phyloP scores from a whole-genome alignment of 2,329 filamentous ascomycete genomes.

The Alternaria novae-zelandiae region DNA sequence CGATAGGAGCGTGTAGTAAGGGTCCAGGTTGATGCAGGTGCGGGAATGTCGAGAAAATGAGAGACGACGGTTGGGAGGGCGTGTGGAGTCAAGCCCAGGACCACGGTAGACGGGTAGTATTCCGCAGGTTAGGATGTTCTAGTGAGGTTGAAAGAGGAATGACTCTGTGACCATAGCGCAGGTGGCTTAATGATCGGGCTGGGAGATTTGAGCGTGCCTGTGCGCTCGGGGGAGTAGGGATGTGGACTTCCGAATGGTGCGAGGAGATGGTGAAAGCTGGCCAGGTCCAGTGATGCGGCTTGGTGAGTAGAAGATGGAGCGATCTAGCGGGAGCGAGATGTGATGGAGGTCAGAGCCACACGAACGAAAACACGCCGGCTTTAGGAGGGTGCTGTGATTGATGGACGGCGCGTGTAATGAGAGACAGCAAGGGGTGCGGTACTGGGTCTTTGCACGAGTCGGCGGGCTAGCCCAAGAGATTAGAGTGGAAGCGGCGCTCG shows the following conservation, averaged over 20 bases:
- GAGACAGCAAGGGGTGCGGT: slow-evolving; percentile 32
- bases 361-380: slow-evolving; percentile 26
- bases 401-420: slow-evolving; percentile 34
- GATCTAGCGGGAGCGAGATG: slow-evolving; percentile 29
- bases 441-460: slow-evolving; percentile 47
- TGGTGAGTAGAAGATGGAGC: slow-evolving; percentile 26
- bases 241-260: slow-evolving; percentile 38
- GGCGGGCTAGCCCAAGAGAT: slow-evolving; percentile 44
- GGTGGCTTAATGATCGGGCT: slow-evolving; percentile 46
- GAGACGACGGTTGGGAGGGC: slow-evolving; percentile 50
- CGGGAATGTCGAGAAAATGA: slow-evolving; percentile 50
- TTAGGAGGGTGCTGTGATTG: slow-evolving; percentile 35
- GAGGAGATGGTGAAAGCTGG: slow-evolving; percentile 30
- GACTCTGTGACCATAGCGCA: slow-evolving; percentile 48
- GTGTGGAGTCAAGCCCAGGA: slow-evolving; percentile 50
- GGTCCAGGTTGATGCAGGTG: slow-evolving; percentile 50
- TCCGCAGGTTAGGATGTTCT: slow-evolving; percentile 48
- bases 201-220: slow-evolving; percentile 43
- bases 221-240: slow-evolving; percentile 45
- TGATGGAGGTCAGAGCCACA: slow-evolving; percentile 31
- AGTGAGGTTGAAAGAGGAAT: slow-evolving; percentile 48
- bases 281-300: slow-evolving; percentile 24
- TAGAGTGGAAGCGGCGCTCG: slow-evolving; percentile 45
- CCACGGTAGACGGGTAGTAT: slow-evolving; percentile 52
- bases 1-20: slow-evolving; percentile 47